Percentiles rank a stretch among this genome's conserved stretches.
Conservation (phyloP, 2,329 filamentous ascomycete genomes). For the Chrysoporthe cubensis region DNA sequence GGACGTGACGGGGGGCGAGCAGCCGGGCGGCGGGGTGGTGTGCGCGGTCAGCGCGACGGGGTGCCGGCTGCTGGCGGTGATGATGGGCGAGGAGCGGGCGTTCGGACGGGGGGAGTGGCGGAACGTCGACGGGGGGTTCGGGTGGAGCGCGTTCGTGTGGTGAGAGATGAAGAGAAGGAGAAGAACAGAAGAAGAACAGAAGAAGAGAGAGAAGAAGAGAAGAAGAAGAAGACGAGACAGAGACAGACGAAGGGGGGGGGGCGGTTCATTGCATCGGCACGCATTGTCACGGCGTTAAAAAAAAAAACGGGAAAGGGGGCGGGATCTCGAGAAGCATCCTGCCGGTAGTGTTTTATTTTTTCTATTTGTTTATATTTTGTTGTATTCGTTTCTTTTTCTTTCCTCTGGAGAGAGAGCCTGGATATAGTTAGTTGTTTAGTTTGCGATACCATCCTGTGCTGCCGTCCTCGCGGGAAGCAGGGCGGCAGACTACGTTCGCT, state of each 20-base stretch:
- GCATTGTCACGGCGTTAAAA: background rate
- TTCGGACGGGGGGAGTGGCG: conserved; percentile 67
- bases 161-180: background rate
- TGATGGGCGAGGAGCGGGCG: conserved; percentile 81
- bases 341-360: background rate
- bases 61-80: conserved; percentile 77
- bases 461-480: background rate
- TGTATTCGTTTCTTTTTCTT: background rate
- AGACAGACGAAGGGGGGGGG: no score
- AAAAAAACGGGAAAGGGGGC: background rate
- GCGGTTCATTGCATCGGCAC: background rate
- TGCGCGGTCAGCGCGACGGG: conserved; percentile 76
- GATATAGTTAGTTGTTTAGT: background rate
- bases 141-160: conserved; percentile 56
- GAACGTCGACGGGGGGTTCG: conserved; percentile 76
- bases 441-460: conserved; percentile 1
- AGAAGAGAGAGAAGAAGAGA: background rate
- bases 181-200: background rate
- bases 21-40: conserved; percentile 63
- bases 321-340: background rate
- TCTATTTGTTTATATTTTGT: background rate
- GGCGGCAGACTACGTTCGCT: background rate
- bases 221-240: background rate
- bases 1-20: conserved; percentile 48
- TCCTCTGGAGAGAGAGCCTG: background rate